Evolutionary conservation across 441 rosid species (phyloP), one percentile per base, ranked within the genome.

Genomic region (Hura crepitans): DNA sequence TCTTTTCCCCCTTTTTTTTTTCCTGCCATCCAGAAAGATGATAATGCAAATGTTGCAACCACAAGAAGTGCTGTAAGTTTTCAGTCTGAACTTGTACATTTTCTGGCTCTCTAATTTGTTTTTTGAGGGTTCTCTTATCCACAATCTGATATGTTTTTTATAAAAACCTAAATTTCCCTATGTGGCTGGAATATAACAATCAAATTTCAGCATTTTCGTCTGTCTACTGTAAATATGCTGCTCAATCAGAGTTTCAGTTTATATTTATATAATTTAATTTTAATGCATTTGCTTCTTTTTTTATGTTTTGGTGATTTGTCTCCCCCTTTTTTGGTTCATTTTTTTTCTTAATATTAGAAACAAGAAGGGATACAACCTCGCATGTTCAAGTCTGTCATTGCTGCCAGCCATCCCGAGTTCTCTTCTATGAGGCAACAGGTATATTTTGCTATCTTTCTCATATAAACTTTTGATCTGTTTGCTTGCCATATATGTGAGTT

Each of bases 381-480:
- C 14, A 92, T 90, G 99, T 89, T 95, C 85, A 92, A 95, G 80
- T 78, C 94, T 17, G 90, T 95, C 65, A 87, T 95, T 78, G 96
- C 97, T 75, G 92, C 97, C 61, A 89, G 91, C 75, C 99, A 95
- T 77, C 91, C 89, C 6, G 99, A 92, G 75, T 95, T 95, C 74
- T 90, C 97, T 74, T 78, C 97, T 54, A 82, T 95, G 97, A 89
- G 97, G 81, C 99, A 95, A 73, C 99, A 95, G 96, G 99, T 95
- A 74, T 55, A 74, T 54, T n/a, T 45, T 39, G 45, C 45, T 47
- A 23, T 72, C 23, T 25, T 47, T n/a, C 47, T 27, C 37, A 17
- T 13, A 28, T 1, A 28, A n/a, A 18, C 42, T 31, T 0, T 10
- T 46, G 11, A 15, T 33, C 37, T 20, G 45, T 10, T 50, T 50